Base-by-base conservation (phyloP, 2,329 filamentous ascomycete genomes). In the Colletotrichum kahawae region DNA sequence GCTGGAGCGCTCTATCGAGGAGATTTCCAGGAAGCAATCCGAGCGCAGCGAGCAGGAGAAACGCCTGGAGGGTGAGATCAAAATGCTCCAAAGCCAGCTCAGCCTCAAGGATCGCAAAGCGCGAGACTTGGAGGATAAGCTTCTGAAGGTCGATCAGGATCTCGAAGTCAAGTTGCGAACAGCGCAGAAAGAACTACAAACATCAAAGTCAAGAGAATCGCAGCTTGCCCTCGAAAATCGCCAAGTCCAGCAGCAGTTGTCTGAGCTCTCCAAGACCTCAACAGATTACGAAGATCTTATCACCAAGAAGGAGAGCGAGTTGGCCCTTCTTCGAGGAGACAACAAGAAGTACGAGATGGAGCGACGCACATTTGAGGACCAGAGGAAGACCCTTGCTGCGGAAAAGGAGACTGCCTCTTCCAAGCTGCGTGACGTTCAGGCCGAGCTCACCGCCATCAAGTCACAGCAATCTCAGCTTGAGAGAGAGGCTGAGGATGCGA, bases 261-360 rank as follows among this genome's bases (percentile, higher is more conserved):
- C 94, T 0, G 93, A 98, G 78, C 88, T 99, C 21, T 97, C 97
- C 0, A 93, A 95, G 64, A 98, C 96, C 0, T 98, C 96, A 1
- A 97, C 95, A 0, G 95, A 96, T 81, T 98, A 98, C 78, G 97
- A 99, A 84, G 96, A 98, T 79, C 90, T 98, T 57, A 94, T 99
- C 29, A 91, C 95, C 29, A 93, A 94, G 74, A 99, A 98, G 83
- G 97, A 99, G 82, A 98, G 96, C 82, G 97, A 99, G 81, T 88
- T 99, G 24, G 90, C 93, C 1, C 90, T 98, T 60, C 89, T 98
- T 38, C 95, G 95, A 79, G 92, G 92, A 13, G 97, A 99, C 82
- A 92, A 96, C 77, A 94, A 94, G 82, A 95, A 93, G 77, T 93
- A 94, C 78, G 94, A 98, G 82, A 92, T 93, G 67, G 96, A 98